phyloP scores from a whole-genome alignment of 441 rosid species.

The Adansonia gregorii region DNA sequence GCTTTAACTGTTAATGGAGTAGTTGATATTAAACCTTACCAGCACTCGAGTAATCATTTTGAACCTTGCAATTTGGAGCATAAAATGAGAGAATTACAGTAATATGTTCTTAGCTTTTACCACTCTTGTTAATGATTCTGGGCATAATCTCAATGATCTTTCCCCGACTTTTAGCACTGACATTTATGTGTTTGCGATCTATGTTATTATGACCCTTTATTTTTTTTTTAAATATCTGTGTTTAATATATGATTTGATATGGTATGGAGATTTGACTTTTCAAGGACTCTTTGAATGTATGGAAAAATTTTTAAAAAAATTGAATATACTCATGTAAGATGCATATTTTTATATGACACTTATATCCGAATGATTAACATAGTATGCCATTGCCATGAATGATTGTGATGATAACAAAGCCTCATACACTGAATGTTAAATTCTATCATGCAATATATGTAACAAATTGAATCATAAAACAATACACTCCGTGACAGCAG shows the following conservation, averaged over 20 bases:
- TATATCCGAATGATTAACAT: too few species aligned
- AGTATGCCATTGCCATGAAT: constrained; percentile 26
- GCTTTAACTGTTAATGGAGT: background rate
- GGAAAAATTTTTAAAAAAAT: too few species aligned
- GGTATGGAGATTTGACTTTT: too few species aligned
- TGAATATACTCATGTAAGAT: too few species aligned
- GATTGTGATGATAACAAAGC: background rate
- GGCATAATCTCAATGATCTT: background rate
- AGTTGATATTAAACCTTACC: background rate
- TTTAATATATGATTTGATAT: too few species aligned
- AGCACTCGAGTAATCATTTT: too few species aligned
- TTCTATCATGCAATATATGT: background rate
- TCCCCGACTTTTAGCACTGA: constrained; percentile 1
- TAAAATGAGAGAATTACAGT: background rate
- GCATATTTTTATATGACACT: too few species aligned
- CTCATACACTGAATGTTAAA: constrained; percentile 6
- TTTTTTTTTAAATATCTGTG: too few species aligned
- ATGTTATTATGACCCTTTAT: too few species aligned
- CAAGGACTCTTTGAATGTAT: too few species aligned
- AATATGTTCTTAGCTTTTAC: background rate
- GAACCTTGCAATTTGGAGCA: background rate
- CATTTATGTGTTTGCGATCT: background rate
- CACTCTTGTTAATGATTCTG: constrained; percentile 4
- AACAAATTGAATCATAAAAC: constrained; percentile 11
- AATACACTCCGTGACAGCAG: constrained; percentile 22